A percentile compares a stretch with the other conserved stretches of the same genome.
Conservation (phyloP, 768 basidiomycete species). For the Panaeolus cyanescens region DNA sequence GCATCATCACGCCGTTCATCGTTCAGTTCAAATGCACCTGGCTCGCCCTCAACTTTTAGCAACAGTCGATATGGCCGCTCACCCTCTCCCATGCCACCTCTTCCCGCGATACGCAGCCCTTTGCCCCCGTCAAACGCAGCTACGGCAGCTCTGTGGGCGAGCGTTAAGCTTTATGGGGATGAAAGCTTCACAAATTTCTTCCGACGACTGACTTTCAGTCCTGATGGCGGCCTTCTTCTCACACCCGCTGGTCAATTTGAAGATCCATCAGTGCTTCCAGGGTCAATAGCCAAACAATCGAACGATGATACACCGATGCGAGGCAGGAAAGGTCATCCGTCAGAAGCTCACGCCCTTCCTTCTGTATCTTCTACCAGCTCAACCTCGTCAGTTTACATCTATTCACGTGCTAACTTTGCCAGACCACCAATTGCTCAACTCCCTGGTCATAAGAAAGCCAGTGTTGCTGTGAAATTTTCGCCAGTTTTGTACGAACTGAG, state of each 20-base stretch:
- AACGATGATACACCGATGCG: conserved; percentile 49
- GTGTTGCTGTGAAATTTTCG: conserved; percentile 91
- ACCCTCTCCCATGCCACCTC: conserved; percentile 87
- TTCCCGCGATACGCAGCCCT: conserved; percentile 88
- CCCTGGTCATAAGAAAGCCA: conserved; percentile 95
- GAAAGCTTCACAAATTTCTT: conserved; percentile 97
- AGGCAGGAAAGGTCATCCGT: conserved; percentile 59
- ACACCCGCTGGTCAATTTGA: conserved; percentile 98
- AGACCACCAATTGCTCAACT: conserved; percentile 92
- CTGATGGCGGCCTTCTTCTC: conserved; percentile 90
- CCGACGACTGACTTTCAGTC: conserved; percentile 89
- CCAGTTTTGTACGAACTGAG: conserved; percentile 93
- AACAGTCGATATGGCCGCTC: conserved; percentile 71
- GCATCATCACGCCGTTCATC: conserved; percentile 61
- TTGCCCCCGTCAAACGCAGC: conserved; percentile 40
- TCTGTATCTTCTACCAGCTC: conserved; percentile 43
- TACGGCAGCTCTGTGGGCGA: conserved; percentile 48
- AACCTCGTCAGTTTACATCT: conserved; percentile 81
- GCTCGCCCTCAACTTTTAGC: conserved; percentile 64
- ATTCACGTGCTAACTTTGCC: conserved; percentile 93
- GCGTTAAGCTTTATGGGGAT: conserved; percentile 89
- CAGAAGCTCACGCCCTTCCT: conserved; percentile 13
- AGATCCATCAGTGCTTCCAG: conserved; percentile 68
- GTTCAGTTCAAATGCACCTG: conserved; percentile 82
- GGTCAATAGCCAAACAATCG: conserved; percentile 21